phyloP scores from a whole-genome alignment of 2,329 filamentous ascomycete genomes.

The Neofusicoccum umdonicola region DNA sequence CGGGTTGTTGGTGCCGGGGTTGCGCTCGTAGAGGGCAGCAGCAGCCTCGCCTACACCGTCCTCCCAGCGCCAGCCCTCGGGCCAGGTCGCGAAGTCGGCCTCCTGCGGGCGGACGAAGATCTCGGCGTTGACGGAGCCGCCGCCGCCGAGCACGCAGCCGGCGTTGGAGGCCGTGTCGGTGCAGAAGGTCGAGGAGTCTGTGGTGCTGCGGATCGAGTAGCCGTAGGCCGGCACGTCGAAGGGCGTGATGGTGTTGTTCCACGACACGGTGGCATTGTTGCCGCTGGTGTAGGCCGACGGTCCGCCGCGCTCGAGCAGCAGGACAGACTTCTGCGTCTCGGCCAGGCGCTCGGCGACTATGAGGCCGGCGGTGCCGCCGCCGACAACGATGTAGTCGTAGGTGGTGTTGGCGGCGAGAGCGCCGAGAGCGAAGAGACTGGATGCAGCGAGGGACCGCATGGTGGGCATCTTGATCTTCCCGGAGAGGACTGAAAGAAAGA shows the following conservation, averaged over 20 bases:
- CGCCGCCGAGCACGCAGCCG: slow-evolving; percentile 68
- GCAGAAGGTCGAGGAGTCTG: slow-evolving; percentile 60
- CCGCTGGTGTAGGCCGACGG: slow-evolving; percentile 45
- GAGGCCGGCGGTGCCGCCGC: slow-evolving; percentile 61
- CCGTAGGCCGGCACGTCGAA: slow-evolving; percentile 71
- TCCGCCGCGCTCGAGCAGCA: slow-evolving; percentile 53
- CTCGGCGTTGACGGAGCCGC: slow-evolving; percentile 65
- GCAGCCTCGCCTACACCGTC: slow-evolving; percentile 57
- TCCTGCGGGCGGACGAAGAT: slow-evolving; percentile 66
- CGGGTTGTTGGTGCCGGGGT: slow-evolving; percentile 65
- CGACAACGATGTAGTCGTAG: slow-evolving; percentile 65
- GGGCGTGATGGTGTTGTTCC: slow-evolving; percentile 55
- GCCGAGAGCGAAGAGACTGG: neutral
- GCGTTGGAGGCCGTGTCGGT: slow-evolving; percentile 69
- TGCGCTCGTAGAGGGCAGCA: slow-evolving; percentile 63
- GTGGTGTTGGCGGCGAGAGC: slow-evolving; percentile 39
- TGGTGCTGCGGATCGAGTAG: slow-evolving; percentile 67
- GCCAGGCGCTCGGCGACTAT: slow-evolving; percentile 61
- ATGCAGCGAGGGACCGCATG: neutral
- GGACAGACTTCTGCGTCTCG: slow-evolving; percentile 62
- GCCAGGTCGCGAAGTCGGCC: slow-evolving; percentile 70
- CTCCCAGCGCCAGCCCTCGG: slow-evolving; percentile 64
- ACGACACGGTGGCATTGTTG: slow-evolving; percentile 51
- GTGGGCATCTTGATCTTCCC: neutral
- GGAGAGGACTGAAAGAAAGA: neutral